These are phyloP conservation scores for Paraphoma sp. DNA, from an alignment of 2,329 filamentous ascomycete genomes.

Conservation along the genomic window DNA sequence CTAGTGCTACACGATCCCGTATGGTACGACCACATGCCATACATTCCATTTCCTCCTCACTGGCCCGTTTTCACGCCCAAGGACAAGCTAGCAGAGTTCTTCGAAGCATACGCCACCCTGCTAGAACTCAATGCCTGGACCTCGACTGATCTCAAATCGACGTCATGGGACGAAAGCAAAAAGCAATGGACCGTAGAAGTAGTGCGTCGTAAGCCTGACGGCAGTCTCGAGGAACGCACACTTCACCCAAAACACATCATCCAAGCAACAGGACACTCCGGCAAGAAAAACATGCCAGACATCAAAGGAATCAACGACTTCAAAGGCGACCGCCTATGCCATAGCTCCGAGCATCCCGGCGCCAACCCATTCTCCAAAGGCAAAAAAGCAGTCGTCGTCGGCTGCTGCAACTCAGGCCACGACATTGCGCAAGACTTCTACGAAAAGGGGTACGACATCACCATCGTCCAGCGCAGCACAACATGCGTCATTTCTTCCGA, in stretches of 20 bases:
- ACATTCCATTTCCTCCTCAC: slow-evolving; percentile 38
- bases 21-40: slow-evolving; percentile 50
- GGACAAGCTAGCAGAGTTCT: slow-evolving; percentile 47
- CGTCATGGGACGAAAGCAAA: slow-evolving; percentile 47
- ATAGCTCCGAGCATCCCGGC: slow-evolving; percentile 40
- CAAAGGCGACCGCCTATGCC: slow-evolving; percentile 44
- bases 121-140: slow-evolving; percentile 51
- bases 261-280: slow-evolving; percentile 40
- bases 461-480: slow-evolving; percentile 54
- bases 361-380: slow-evolving; percentile 43
- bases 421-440: slow-evolving; percentile 58
- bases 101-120: slow-evolving; percentile 46
- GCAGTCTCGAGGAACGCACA: slow-evolving; percentile 29
- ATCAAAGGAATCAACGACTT: slow-evolving; percentile 43
- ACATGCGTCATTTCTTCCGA: slow-evolving; percentile 47
- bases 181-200: slow-evolving; percentile 49
- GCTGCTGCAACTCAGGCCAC: slow-evolving; percentile 58
- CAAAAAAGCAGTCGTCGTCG: slow-evolving; percentile 55
- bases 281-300: slow-evolving; percentile 40
- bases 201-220: slow-evolving; percentile 27
- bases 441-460: slow-evolving; percentile 51
- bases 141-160: slow-evolving; percentile 45
- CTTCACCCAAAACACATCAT: slow-evolving; percentile 39
- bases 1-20: slow-evolving; percentile 51
- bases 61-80: slow-evolving; percentile 43